Percentiles rank a stretch among this genome's conserved stretches.
phyloP scores from a whole-genome alignment of 2,329 filamentous ascomycete species.

The Beauveria pseudobassiana region DNA sequence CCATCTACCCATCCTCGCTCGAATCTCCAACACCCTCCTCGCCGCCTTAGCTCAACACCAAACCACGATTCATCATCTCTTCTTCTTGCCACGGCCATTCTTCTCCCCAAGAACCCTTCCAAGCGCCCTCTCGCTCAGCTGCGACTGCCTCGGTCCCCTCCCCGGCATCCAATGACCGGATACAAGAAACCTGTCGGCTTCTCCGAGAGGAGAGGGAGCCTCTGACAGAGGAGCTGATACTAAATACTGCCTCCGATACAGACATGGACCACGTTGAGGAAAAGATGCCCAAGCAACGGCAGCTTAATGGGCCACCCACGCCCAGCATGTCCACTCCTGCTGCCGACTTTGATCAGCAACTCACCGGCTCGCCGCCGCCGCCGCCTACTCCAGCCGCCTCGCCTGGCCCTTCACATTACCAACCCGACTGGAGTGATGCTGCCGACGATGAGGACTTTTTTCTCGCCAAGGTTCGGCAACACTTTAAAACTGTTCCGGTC shows the following conservation, averaged over 20 bases:
- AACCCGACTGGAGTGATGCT: constrained; percentile 67
- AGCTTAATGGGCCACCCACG: constrained; percentile 51
- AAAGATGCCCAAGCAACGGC: constrained; percentile 41
- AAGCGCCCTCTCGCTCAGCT: not conserved
- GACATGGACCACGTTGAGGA: constrained; percentile 41
- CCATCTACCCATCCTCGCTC: not conserved
- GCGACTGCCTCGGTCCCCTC: not conserved
- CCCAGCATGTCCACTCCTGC: constrained; percentile 60
- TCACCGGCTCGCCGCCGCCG: constrained; percentile 54
- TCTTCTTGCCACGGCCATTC: not conserved
- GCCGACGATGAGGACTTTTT: constrained; percentile 78
- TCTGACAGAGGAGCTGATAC: constrained; percentile 49
- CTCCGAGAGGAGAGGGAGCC: constrained; percentile 53
- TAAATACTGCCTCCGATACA: constrained; percentile 38
- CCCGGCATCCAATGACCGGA: constrained; percentile 28
- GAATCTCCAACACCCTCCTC: not conserved
- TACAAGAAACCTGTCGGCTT: constrained; percentile 49
- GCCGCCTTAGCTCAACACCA: not conserved
- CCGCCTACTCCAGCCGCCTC: constrained; percentile 60
- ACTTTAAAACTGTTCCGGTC: constrained; percentile 73
- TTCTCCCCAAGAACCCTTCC: not conserved
- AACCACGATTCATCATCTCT: not conserved
- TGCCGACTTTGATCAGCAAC: constrained; percentile 53
- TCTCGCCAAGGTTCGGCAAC: constrained; percentile 67
- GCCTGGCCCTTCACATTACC: constrained; percentile 52